Conservation (phyloP, 176 grass and related monocot genomes). For the Juncus effusus region DNA sequence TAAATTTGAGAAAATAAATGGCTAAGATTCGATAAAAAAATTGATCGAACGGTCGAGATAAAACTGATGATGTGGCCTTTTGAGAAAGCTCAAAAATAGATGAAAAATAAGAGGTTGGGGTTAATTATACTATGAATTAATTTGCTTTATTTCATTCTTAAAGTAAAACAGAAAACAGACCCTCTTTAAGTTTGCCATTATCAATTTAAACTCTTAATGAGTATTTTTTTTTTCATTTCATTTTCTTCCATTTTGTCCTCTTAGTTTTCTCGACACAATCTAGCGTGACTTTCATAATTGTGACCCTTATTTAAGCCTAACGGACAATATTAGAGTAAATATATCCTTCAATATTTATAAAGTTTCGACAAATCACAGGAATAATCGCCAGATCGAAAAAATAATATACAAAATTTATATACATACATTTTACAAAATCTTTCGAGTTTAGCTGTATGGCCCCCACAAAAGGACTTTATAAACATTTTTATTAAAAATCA, state of each 20-base stretch:
- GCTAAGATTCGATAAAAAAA: too few species aligned
- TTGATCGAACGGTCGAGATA: too few species aligned
- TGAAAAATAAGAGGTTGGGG: too few species aligned
- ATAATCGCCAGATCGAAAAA: too few species aligned
- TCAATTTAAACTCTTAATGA: too few species aligned
- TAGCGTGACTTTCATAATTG: neutral
- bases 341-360: conserved; percentile 1
- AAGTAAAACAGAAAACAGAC: neutral
- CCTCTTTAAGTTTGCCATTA: too few species aligned
- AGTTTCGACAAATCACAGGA: neutral
- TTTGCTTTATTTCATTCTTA: neutral
- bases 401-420: conserved; percentile 2
- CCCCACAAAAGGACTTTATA: neutral
- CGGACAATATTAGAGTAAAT: conserved; percentile 1
- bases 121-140: neutral
- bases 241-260: neutral
- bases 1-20: too few species aligned
- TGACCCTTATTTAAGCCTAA: conserved; percentile 4
- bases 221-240: neutral
- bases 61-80: too few species aligned
- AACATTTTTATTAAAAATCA: conserved; percentile 1
- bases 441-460: neutral
- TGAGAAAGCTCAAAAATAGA: too few species aligned
- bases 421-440: neutral
- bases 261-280: neutral